phyloP scores from a whole-genome alignment of 2,329 filamentous ascomycete genomes.

The Sporothrix globosa region DNA sequence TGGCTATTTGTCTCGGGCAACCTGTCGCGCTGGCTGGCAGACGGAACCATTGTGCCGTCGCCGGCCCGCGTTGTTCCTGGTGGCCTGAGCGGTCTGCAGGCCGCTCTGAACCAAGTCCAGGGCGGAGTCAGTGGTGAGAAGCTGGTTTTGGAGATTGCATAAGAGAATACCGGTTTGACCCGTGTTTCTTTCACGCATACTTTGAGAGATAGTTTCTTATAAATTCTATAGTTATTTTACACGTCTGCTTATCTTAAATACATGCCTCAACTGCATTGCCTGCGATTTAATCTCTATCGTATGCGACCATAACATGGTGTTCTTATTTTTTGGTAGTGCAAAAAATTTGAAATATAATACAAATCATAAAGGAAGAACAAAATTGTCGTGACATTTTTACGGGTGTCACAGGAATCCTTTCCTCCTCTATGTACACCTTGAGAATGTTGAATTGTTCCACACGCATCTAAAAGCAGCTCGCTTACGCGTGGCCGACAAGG shows the following conservation, averaged over 20 bases:
- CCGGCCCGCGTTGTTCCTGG: not conserved
- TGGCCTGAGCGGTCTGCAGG: slow-evolving; percentile 4
- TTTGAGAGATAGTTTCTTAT: too few species aligned
- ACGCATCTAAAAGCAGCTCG: slow-evolving; percentile 39
- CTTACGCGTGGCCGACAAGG: slow-evolving; percentile 46
- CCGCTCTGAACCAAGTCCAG: not conserved
- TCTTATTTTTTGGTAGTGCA: slow-evolving; percentile 25
- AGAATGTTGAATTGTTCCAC: slow-evolving; percentile 60
- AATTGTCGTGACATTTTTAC: slow-evolving; percentile 1
- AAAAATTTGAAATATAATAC: slow-evolving; percentile 27
- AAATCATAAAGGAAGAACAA: slow-evolving; percentile 22
- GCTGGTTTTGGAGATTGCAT: not conserved
- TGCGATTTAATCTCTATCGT: too few species aligned
- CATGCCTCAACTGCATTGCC: too few species aligned
- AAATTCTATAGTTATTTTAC: not conserved
- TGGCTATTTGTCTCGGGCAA: slow-evolving; percentile 4
- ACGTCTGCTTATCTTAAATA: not conserved
- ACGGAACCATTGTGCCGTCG: not conserved
- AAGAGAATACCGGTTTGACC: not conserved
- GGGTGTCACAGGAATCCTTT: too few species aligned
- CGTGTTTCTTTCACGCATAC: too few species aligned
- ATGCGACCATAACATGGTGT: slow-evolving; percentile 29
- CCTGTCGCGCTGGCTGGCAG: slow-evolving; percentile 5
- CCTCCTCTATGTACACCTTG: slow-evolving; percentile 39
- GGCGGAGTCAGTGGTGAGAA: slow-evolving; percentile 4